Evolutionary conservation across 1,139 yeast genomes (phyloP).

Genomic region (Saccharomycopsis hybrid): DNA sequence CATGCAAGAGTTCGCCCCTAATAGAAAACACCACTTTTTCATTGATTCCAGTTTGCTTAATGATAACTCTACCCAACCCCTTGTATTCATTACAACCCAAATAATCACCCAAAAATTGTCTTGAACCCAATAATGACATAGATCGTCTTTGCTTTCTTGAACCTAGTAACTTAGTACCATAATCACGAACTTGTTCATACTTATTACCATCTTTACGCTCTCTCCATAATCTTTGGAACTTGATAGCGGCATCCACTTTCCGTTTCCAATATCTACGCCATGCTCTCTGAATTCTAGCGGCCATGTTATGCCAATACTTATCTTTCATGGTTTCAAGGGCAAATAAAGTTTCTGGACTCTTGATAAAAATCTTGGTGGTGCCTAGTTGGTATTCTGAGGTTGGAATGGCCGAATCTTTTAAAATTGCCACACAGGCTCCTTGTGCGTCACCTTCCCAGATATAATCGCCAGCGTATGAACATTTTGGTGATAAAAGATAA

Average conservation of each 20-base stretch:
- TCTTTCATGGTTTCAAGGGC: slow-evolving; percentile 96
- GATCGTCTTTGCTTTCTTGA: slow-evolving; percentile 87
- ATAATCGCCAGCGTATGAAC: slow-evolving; percentile 97
- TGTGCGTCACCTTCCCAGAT: slow-evolving; percentile 88
- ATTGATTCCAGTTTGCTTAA: slow-evolving; percentile 59
- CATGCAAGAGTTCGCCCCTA: slow-evolving; percentile 70
- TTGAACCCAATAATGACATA: slow-evolving; percentile 77
- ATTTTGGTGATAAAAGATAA: slow-evolving; percentile 76
- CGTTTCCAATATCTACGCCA: slow-evolving; percentile 82
- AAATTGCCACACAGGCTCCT: slow-evolving; percentile 73
- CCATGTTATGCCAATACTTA: slow-evolving; percentile 97
- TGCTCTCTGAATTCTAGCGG: slow-evolving; percentile 94
- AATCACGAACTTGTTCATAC: slow-evolving; percentile 76
- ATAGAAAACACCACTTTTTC: slow-evolving; percentile 73
- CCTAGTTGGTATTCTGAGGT: slow-evolving; percentile 84
- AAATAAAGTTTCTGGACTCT: slow-evolving; percentile 94
- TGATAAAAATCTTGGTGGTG: slow-evolving; percentile 88
- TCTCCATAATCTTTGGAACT: slow-evolving; percentile 82
- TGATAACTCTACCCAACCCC: slow-evolving; percentile 60
- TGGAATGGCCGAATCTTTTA: slow-evolving; percentile 78
- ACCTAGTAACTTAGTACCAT: slow-evolving; percentile 63
- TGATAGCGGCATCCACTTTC: slow-evolving; percentile 81
- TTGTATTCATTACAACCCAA: slow-evolving; percentile 74
- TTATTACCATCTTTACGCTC: slow-evolving; percentile 74
- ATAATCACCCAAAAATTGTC: slow-evolving; percentile 95